Base-by-base conservation (phyloP, 2,329 filamentous ascomycete genomes). In the Akanthomyces uredinophilus region DNA sequence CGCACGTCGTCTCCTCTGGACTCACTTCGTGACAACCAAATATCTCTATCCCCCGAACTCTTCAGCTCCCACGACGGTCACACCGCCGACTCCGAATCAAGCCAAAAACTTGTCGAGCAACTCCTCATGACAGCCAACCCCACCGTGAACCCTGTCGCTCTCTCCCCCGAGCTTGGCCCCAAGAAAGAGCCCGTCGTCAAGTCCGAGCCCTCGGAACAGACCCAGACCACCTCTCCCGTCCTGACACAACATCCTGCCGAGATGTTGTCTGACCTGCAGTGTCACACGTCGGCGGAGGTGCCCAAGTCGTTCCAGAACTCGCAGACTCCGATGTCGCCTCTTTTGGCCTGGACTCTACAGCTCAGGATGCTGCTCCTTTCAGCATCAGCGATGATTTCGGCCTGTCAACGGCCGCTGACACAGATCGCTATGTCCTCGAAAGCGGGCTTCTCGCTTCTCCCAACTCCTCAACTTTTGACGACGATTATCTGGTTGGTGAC, bases 221-320 rank as follows among this genome's bases (percentile, higher is more conserved):
- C 67, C 57, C 51, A 66, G 66, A 69, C 71, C 68, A 71, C 77
- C 80, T 84, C 88, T 79, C 84, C 90, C 87, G 91, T 96, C 85
- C 81, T 86, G 95, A 95, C 93, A 97, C 95, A 97, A 97, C 93
- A 96, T 96, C 93, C 95, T 98, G 95, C 95, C 84, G 95, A 85
- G 93, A 89, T 97, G 94, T 97, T 98, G 95, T 98, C 61, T 18
- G 95, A 96, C 95, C 95, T 96, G 95, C 95, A 90, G 95, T 99
- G 95, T 98, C 95, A 88, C 94, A 93, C 87, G 88, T 94, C 90
- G 89, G 85, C 80, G 82, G 84, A 83, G 78, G 80, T 78, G 76
- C 76, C 79, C 71, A 75, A 73, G 74, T 74, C 75, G 70, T 79
- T 76, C 73, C 71, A 67, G 73, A 72, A 71, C 69, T 79, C 75